A percentile compares a stretch with the other conserved stretches of the same genome.
These are phyloP conservation scores for Babesia bigemina DNA, from an alignment of 169 alveolate genomes.

Conservation along the genomic window DNA sequence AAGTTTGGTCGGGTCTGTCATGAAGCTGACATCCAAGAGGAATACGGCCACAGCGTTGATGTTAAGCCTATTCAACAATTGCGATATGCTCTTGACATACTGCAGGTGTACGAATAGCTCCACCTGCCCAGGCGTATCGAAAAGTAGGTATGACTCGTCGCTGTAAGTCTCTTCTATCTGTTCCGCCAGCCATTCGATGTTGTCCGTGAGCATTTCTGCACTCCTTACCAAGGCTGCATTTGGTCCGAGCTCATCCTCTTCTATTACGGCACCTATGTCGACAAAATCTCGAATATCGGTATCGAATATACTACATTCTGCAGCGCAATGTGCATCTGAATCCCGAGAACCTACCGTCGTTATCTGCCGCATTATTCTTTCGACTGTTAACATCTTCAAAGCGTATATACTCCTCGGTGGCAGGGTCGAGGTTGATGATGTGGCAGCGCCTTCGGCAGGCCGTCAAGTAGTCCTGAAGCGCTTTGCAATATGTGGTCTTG, in stretches of 20 bases:
- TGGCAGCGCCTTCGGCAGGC: slow-evolving; percentile 86
- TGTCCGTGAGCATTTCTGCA: slow-evolving; percentile 91
- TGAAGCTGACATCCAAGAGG: slow-evolving; percentile 92
- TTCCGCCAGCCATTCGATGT: slow-evolving; percentile 93
- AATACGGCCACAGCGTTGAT: slow-evolving; percentile 91
- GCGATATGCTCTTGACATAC: slow-evolving; percentile 88
- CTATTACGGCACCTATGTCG: slow-evolving; percentile 90
- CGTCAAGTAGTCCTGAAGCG: slow-evolving; percentile 89
- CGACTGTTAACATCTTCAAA: slow-evolving; percentile 63
- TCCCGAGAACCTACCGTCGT: slow-evolving; percentile 15
- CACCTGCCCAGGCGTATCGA: slow-evolving; percentile 98
- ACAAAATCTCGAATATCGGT: slow-evolving; percentile 95
- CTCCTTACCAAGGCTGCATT: slow-evolving; percentile 95
- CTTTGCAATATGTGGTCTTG: slow-evolving; percentile 93
- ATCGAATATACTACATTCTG: slow-evolving; percentile 77
- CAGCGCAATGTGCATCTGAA: neutral
- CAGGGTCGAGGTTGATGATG: slow-evolving; percentile 96
- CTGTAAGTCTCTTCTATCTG: slow-evolving; percentile 89
- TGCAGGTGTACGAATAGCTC: slow-evolving; percentile 95
- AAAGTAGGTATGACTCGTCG: slow-evolving; percentile 91
- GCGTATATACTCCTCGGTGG: slow-evolving; percentile 87
- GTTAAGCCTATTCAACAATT: slow-evolving; percentile 84
- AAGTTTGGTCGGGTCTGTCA: slow-evolving; percentile 91
- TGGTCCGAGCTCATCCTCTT: slow-evolving; percentile 93
- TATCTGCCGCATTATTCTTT: slow-evolving; percentile 28